phyloP scores from a whole-genome alignment of 1,284 basidiomycete genomes.

The Boletus sp. region DNA sequence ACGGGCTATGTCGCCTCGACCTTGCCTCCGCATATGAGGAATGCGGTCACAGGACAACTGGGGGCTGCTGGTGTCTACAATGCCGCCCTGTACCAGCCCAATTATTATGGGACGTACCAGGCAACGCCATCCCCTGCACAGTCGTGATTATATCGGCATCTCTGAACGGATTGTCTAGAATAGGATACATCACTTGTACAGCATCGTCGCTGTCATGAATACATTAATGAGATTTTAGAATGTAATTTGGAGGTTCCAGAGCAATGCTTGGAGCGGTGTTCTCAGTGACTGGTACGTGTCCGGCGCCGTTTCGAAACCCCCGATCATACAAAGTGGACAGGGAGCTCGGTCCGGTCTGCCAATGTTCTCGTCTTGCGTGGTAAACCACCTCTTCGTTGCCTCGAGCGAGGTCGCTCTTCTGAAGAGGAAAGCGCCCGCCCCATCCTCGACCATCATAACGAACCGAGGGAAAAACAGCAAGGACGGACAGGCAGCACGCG shows the following conservation, averaged over 20 bases:
- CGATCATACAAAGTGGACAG: background rate
- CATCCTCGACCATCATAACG: conserved; percentile 17
- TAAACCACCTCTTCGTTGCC: conserved; percentile 49
- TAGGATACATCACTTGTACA: conserved; percentile 17
- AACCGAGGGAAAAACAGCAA: conserved; percentile 32
- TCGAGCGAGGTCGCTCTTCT: conserved; percentile 35
- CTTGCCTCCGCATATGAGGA: conserved; percentile 40
- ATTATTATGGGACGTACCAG: conserved; percentile 35
- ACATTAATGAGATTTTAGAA: conserved; percentile 13
- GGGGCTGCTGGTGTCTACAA: conserved; percentile 20
- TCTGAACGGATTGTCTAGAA: conserved; percentile 16
- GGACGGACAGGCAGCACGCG: conserved; percentile 34
- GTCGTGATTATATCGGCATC: conserved; percentile 15
- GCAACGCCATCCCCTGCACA: conserved; percentile 32
- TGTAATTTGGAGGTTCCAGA: background rate
- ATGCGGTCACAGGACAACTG: conserved; percentile 24
- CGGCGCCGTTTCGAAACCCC: conserved; percentile 13
- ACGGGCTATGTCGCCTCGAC: conserved; percentile 35
- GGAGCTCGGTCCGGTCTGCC: conserved; percentile 7
- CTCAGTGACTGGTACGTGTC: conserved; percentile 9
- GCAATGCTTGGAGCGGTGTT: no score
- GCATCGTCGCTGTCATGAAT: conserved; percentile 15
- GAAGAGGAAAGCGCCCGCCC: conserved; percentile 42
- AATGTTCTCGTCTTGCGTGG: conserved; percentile 37
- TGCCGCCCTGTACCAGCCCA: conserved; percentile 26